A percentile compares a stretch with the other conserved stretches of the same genome.
phyloP scores from a whole-genome alignment of 371 early-diverging fungal species.

The Lichtheimia hyalospora region DNA sequence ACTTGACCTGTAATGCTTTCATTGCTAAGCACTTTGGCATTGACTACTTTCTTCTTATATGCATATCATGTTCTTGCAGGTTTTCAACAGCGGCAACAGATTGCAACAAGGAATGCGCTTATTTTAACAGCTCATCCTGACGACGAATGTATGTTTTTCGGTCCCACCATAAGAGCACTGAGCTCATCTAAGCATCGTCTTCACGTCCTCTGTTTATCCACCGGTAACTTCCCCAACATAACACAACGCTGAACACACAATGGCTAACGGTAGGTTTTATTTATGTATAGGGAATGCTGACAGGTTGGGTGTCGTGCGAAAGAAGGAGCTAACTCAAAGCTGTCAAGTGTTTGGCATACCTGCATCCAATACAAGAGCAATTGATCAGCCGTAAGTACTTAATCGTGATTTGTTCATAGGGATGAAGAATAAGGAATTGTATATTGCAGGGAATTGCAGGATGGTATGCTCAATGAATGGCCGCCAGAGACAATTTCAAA shows the following conservation, averaged over 20 bases:
- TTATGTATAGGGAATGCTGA: slow-evolving; percentile 71
- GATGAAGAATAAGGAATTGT: neutral
- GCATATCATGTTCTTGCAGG: slow-evolving; percentile 20
- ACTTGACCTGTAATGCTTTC: neutral
- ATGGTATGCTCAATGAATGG: slow-evolving; percentile 79
- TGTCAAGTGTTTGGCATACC: slow-evolving; percentile 69
- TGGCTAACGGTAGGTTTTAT: slow-evolving; percentile 69
- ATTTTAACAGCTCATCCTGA: slow-evolving; percentile 98
- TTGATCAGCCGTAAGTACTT: slow-evolving; percentile 67
- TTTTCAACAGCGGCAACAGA: slow-evolving; percentile 6
- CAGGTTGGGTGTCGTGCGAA: slow-evolving; percentile 75
- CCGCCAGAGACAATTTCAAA: slow-evolving; percentile 56
- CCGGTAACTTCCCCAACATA: slow-evolving; percentile 48
- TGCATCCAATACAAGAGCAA: slow-evolving; percentile 54
- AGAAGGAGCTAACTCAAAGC: slow-evolving; percentile 74
- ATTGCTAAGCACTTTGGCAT: slow-evolving; percentile 9
- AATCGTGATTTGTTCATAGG: no score
- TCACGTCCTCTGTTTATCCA: slow-evolving; percentile 83
- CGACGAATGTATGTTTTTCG: slow-evolving; percentile 99
- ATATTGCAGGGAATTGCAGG: slow-evolving; percentile 64
- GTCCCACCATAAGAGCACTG: slow-evolving; percentile 71
- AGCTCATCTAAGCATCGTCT: slow-evolving; percentile 49
- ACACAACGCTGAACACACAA: slow-evolving; percentile 74
- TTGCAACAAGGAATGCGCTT: slow-evolving; percentile 48
- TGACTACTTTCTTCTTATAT: slow-evolving; percentile 14